Conservation (phyloP, 2,329 filamentous ascomycete species). For the Penicillium italicum region DNA sequence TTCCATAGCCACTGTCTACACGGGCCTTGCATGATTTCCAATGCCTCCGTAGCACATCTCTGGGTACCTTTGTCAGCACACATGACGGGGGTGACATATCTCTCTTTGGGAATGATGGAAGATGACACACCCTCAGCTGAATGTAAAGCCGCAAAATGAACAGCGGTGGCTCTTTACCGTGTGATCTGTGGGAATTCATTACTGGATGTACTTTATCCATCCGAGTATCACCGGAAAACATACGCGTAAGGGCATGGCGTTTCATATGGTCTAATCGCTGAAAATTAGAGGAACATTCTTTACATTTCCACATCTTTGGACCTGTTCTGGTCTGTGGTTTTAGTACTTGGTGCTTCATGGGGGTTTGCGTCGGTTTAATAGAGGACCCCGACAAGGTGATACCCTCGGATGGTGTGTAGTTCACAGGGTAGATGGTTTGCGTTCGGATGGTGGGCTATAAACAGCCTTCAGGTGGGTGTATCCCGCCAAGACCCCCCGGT, state of each 20-base stretch:
- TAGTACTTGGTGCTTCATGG: slow-evolving; percentile 10
- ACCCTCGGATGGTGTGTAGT: not conserved
- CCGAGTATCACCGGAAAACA: not conserved
- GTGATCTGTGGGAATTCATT: slow-evolving; percentile 17
- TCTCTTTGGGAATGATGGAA: not conserved
- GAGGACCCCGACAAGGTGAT: not conserved
- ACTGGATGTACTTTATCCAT: not conserved
- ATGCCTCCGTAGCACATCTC: slow-evolving; percentile 28
- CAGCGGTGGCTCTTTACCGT: slow-evolving; percentile 18
- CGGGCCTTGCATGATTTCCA: slow-evolving; percentile 30
- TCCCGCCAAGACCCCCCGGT: not conserved
- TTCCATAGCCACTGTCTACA: slow-evolving; percentile 15
- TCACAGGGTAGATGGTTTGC: not conserved
- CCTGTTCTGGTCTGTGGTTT: not conserved
- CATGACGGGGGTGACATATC: not conserved
- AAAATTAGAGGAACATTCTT: slow-evolving; percentile 25
- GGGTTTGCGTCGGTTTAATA: slow-evolving; percentile 7
- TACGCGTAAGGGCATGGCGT: slow-evolving; percentile 27
- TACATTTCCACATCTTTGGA: slow-evolving; percentile 22
- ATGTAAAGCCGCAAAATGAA: slow-evolving; percentile 25
- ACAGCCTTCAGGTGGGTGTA: not conserved
- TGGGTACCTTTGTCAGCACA: slow-evolving; percentile 1
- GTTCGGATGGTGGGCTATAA: not conserved
- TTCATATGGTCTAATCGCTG: slow-evolving; percentile 28
- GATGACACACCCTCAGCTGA: slow-evolving; percentile 27